Conservation (phyloP, 768 basidiomycete species). For the Calocera viscosa region DNA sequence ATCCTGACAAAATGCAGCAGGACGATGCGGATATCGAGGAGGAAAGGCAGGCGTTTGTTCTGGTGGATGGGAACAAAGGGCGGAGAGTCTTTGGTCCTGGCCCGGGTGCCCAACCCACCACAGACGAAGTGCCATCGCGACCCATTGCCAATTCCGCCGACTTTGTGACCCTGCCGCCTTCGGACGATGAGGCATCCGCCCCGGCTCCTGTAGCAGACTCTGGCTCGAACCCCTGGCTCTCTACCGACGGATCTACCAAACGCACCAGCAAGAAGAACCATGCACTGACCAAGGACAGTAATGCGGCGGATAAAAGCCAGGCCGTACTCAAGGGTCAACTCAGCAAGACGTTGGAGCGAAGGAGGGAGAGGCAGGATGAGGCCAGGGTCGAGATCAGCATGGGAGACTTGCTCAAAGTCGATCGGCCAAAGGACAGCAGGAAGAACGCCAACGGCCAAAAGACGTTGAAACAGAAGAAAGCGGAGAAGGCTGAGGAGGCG, state of each 20-base stretch:
- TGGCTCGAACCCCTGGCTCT: conserved; percentile 70
- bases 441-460: conserved; percentile 17
- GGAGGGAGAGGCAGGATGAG: conserved; percentile 54
- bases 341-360: conserved; percentile 44
- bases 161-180: conserved; percentile 35
- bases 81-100: conserved; percentile 24
- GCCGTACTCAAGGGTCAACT: conserved; percentile 59
- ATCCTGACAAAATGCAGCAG: conserved; percentile 16
- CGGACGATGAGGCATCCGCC: conserved; percentile 18
- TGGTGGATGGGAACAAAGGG: conserved; percentile 29
- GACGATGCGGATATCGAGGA: conserved; percentile 27
- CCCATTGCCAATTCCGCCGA: neutral
- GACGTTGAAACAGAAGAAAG: conserved; percentile 18
- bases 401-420: conserved; percentile 34
- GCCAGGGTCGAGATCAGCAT: conserved; percentile 65
- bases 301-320: conserved; percentile 49
- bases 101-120: neutral
- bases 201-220: conserved; percentile 19
- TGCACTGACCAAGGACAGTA: conserved; percentile 55
- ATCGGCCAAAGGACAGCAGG: conserved; percentile 15
- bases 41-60: conserved; percentile 21
- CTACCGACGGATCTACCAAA: conserved; percentile 32
- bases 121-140: neutral
- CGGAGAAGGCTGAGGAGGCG: conserved; percentile 17
- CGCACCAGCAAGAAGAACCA: conserved; percentile 60